Evolutionary conservation across 2,329 filamentous ascomycete genomes (phyloP).

Genomic region (Penicillium sp.): DNA sequence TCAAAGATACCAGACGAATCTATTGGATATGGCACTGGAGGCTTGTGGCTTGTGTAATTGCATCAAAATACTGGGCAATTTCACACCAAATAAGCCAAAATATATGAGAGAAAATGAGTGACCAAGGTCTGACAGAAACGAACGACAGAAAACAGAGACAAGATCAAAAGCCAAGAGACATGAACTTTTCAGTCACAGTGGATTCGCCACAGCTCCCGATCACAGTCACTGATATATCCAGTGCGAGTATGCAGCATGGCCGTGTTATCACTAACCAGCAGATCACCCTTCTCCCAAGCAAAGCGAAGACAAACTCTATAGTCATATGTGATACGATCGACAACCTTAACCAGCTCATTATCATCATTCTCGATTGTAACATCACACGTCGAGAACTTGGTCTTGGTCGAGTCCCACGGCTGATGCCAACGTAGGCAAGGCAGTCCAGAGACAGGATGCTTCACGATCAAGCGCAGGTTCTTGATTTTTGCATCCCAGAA

Average conservation of each 20-base stretch:
- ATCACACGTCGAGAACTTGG: constrained; percentile 49
- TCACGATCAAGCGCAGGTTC: constrained; percentile 45
- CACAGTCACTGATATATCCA: constrained; percentile 24
- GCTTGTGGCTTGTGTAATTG: not conserved
- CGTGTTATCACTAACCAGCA: constrained; percentile 53
- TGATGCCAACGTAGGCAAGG: constrained; percentile 57
- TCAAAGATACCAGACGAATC: not conserved
- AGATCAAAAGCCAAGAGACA: not conserved
- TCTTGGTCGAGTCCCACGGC: constrained; percentile 53
- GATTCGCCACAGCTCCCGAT: constrained; percentile 28
- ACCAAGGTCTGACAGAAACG: not conserved
- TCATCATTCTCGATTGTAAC: constrained; percentile 45
- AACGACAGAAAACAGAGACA: not conserved
- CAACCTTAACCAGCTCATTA: constrained; percentile 35
- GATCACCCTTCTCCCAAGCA: constrained; percentile 55
- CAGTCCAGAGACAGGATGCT: constrained; percentile 46
- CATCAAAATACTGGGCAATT: not conserved
- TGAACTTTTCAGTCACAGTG: constrained; percentile 21
- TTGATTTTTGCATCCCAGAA: constrained; percentile 48
- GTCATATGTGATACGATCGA: constrained; percentile 50
- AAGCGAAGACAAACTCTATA: constrained; percentile 51
- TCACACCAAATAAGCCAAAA: not conserved
- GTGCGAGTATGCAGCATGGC: constrained; percentile 29
- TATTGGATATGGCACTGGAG: not conserved
- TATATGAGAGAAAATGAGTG: not conserved